Evolutionary conservation across 169 alveolate genomes (phyloP), one percentile per base, ranked within the genome.

Genomic region (Plasmodium falciparum): DNA sequence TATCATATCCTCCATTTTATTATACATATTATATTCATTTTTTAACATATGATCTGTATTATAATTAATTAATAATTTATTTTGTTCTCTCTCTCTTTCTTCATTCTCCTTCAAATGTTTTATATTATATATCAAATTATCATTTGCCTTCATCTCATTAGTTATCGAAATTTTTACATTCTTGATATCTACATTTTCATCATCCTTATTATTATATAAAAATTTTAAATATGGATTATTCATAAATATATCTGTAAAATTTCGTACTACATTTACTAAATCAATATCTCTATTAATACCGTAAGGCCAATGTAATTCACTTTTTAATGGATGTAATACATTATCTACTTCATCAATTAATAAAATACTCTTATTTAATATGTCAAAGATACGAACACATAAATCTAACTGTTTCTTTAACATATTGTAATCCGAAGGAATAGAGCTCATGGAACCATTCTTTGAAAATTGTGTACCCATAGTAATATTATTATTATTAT

Each of bases 251-350:
- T 86, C 92, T 2, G 92, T 86, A 62, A 86, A 86, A 17, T 86
- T 86, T 49, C 92, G 13, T 43, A 86, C 75, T 4, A 86, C 88
- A 20, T 59, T 72, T 12, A 86, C 92, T 50, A 86, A 74, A 33
- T 86, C 92, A 5, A 86, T 86, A 61, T 86, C 92, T 72, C 92
- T 86, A 66, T 95, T 96, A 43, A 74, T 90, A 1, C 99, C 99
- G 52, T 96, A 89, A 2, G 99, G 99, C 99, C 99, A 97, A 69
- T 96, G 98, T 72, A 97, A 93, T 75, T 97, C 99, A 62, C 98
- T 95, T 92, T 95, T 97, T 52, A 97, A 93, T 24, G 99, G 99
- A 66, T 97, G 98, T 76, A 97, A 92, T 63, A 97, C 91, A 73
- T 94, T 90, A 67, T 97, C 99, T 22, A 97, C 95, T 86, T 97